Base-by-base conservation (phyloP, 176 grass and related monocot species). In the Phragmites australis region DNA sequence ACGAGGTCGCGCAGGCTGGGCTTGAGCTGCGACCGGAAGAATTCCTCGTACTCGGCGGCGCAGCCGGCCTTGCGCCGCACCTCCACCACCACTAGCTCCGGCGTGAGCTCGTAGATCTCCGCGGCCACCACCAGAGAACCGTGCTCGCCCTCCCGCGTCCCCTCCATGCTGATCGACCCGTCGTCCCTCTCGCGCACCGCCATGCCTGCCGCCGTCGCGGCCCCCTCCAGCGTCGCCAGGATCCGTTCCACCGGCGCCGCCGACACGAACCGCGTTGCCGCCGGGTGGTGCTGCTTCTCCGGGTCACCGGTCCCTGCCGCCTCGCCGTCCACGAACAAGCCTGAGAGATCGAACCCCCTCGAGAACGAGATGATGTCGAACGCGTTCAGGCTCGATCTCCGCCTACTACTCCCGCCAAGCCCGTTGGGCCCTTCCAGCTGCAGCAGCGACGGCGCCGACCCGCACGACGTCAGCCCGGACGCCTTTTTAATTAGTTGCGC, bases 281-380 rank as follows among this genome's bases (percentile, higher is more conserved):
- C 61, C 27, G 87, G 32, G 23, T 87, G 72, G 6, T 54, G 26
- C 68, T 30, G 78, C 19, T 70, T 76, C 37, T 75, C 78, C 19
- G 6, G 48, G 40, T 27, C 44, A 4, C 22, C 14, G 11, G 7
- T 74, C 22, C n/a, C 21, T n/a, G 21, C 30, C 34, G 3, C 84
- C 81, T 50, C 77, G 27, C 60, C 81, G 55, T 80, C 86, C 84
- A 93, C 96, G 53, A 99, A 99, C 76, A 99, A 56, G 50, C 92
- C 90, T 0, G 96, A 95, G 11, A 99, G 93, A 30, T 99, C 84
- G 55, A 99, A 99, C 25, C 96, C 90, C 18, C 27, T 84, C 0
- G 96, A 99, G 86, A 99, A 99, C 1, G 93, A 99, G 69, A 99
- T 99, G 82, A 99, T 93, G 80, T 99, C 96, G 74, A 99, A 99